These are phyloP conservation scores for Pseudonectria buxi DNA, from an alignment of 2,329 filamentous ascomycete species.

Conservation along the genomic window DNA sequence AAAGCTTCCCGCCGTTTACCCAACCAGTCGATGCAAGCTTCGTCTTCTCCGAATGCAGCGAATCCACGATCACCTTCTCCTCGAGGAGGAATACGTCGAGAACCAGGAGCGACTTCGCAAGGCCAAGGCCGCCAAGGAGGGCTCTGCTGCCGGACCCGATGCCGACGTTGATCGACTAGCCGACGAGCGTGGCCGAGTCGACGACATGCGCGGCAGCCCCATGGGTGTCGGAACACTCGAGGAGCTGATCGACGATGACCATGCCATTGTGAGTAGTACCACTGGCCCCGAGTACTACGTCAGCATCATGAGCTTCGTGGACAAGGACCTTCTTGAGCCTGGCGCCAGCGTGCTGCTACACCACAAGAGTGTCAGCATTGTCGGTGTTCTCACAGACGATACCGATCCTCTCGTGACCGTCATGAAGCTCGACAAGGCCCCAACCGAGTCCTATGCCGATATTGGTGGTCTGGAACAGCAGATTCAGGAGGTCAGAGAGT, in stretches of 20 bases:
- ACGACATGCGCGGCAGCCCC: slow-evolving; percentile 96
- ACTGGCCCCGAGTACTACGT: slow-evolving; percentile 99
- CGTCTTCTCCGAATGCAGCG: slow-evolving; percentile 96
- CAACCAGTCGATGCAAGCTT: slow-evolving; percentile 95
- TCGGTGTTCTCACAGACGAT: slow-evolving; percentile 94
- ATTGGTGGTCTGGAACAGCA: slow-evolving; percentile 93
- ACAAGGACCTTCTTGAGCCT: slow-evolving; percentile 95
- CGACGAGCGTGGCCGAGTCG: slow-evolving; percentile 88
- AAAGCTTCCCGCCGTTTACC: slow-evolving; percentile 90
- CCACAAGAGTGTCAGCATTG: slow-evolving; percentile 96
- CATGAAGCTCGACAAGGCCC: slow-evolving; percentile 99
- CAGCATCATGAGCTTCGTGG: slow-evolving; percentile 99
- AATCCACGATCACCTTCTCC: slow-evolving; percentile 91
- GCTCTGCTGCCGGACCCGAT: slow-evolving; percentile 62
- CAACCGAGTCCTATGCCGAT: slow-evolving; percentile 95
- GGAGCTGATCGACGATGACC: slow-evolving; percentile 98
- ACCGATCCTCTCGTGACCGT: slow-evolving; percentile 92
- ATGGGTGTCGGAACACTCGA: slow-evolving; percentile 98
- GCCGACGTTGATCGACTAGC: slow-evolving; percentile 75
- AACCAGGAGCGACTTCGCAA: slow-evolving; percentile 96
- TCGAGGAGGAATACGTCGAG: slow-evolving; percentile 98
- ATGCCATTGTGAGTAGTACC: slow-evolving; percentile 95
- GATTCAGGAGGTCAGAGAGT: slow-evolving; percentile 96
- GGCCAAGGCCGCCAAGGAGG: slow-evolving; percentile 74
- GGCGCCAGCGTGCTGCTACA: slow-evolving; percentile 92